Base-by-base conservation (phyloP, 805 yeast species). In the Schwanniomyces pseudopolymorphus region DNA sequence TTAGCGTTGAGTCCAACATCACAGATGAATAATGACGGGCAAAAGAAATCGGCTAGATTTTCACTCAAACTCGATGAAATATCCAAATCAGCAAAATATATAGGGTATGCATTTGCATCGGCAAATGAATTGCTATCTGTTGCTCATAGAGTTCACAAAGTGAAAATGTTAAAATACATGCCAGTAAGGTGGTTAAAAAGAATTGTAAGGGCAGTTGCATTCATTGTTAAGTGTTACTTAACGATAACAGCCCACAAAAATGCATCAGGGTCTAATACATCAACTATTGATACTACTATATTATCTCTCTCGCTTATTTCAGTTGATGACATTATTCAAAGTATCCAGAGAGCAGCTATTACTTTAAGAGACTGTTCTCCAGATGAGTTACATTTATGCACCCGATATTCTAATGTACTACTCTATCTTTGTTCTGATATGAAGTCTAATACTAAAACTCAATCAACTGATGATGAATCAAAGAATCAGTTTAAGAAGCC, bases 121-220 rank as follows among this genome's bases (percentile, higher is more conserved):
- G 97, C 97, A 1, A 83, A 84, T 56, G 95, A 87, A 59, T 79
- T 88, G 56, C 67, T 91, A 22, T 75, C 78, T 20, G 84, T 86
- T 4, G 87, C 91, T 3, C 81, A 80, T 46, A 67, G 94, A 33
- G 82, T 89, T 5, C 88, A 85, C 56, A 74, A 74, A 50, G 66
- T 85, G 48, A 80, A 78, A 48, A 67, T 85, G 72, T 67, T 89
- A 44, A 74, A 82, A 47, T 85, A 77, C 59, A 89, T 90, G 84
- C 97, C 98, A 1, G 90, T 89, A n/a, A 72, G 96, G 51, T 90
- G 97, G 96, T 83, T 87, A 5, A 85, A 88, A 0, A 75, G 96
- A 43, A 82, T 89, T 22, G 90, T 91, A 17, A 81, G 92, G 55
- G 88, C 97, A 0, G 89, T 89, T 10, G 94, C 96, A 2, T 91